Conservation (phyloP, 1,284 basidiomycete species). For the Ustilago trichophora region DNA sequence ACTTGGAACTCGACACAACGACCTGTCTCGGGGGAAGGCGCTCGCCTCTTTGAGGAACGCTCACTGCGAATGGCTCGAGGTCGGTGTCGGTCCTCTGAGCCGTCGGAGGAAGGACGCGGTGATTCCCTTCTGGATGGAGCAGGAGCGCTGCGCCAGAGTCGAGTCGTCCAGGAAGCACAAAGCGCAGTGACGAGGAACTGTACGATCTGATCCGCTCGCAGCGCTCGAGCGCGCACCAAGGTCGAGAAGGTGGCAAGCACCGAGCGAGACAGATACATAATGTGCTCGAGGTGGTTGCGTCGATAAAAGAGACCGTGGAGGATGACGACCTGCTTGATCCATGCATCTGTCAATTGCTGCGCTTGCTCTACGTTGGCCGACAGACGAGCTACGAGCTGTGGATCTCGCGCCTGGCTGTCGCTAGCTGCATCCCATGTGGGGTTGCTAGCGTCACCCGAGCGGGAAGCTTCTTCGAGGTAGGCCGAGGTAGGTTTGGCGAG, state of each 20-base stretch:
- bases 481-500: constrained; percentile 43
- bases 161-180: constrained; percentile 55
- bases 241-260: constrained; percentile 45
- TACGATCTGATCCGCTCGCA: constrained; percentile 58
- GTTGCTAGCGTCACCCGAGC: constrained; percentile 10
- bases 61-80: constrained; percentile 72
- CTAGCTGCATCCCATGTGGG: constrained; percentile 25
- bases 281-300: constrained; percentile 40
- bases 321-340: constrained; percentile 46
- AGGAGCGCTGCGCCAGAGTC: constrained; percentile 49
- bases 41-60: constrained; percentile 59
- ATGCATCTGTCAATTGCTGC: constrained; percentile 20
- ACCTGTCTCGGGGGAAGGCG: constrained; percentile 30
- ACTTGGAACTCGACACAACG: constrained; percentile 74
- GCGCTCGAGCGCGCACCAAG: constrained; percentile 30
- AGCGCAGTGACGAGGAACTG: constrained; percentile 56
- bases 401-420: constrained; percentile 22
- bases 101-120: constrained; percentile 20
- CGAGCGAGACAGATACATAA: constrained; percentile 48
- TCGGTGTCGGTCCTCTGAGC: constrained; percentile 38
- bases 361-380: constrained; percentile 19
- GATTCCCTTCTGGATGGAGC: constrained; percentile 14
- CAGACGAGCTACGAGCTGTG: constrained; percentile 21
- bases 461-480: constrained; percentile 27
- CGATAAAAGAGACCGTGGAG: constrained; percentile 58